phyloP scores from a whole-genome alignment of 2,329 filamentous ascomycete species.

The Aspergillus ibericus region DNA sequence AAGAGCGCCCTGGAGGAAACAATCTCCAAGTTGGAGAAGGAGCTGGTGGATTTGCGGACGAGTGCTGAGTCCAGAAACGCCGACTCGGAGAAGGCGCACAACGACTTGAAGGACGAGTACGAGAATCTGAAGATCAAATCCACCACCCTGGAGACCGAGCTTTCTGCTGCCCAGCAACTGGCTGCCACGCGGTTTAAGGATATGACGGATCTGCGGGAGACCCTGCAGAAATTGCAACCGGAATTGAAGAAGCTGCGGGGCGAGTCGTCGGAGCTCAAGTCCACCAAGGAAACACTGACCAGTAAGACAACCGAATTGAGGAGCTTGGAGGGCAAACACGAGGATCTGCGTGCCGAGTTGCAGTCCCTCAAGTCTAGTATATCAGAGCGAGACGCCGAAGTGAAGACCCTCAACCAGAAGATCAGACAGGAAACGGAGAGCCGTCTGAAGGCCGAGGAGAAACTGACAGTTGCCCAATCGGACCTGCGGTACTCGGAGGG shows the following conservation, averaged over 20 bases:
- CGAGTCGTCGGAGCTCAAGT: slow-evolving; percentile 73
- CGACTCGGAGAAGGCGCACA: slow-evolving; percentile 53
- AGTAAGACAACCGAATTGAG: slow-evolving; percentile 64
- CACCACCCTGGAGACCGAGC: slow-evolving; percentile 72
- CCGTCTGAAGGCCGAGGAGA: slow-evolving; percentile 75
- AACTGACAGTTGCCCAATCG: slow-evolving; percentile 69
- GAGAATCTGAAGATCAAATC: slow-evolving; percentile 71
- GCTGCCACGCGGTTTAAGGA: slow-evolving; percentile 88
- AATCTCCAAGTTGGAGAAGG: slow-evolving; percentile 68
- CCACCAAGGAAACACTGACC: slow-evolving; percentile 71
- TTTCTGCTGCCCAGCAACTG: slow-evolving; percentile 81
- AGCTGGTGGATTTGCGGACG: slow-evolving; percentile 60
- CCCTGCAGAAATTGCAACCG: slow-evolving; percentile 80
- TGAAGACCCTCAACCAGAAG: slow-evolving; percentile 75
- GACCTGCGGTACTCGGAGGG: slow-evolving; percentile 76
- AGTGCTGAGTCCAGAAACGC: slow-evolving; percentile 48
- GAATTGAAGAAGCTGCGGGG: slow-evolving; percentile 77
- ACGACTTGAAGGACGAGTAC: slow-evolving; percentile 62
- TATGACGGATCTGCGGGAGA: slow-evolving; percentile 73
- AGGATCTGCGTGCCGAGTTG: slow-evolving; percentile 75
- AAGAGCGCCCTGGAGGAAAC: slow-evolving; percentile 65
- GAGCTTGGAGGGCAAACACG: slow-evolving; percentile 77
- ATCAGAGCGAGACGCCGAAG: slow-evolving; percentile 73
- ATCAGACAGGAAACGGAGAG: slow-evolving; percentile 71
- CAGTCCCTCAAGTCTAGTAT: slow-evolving; percentile 67